phyloP scores from a whole-genome alignment of 108 stramenopile genomes.

The Epipyxis sp. region DNA sequence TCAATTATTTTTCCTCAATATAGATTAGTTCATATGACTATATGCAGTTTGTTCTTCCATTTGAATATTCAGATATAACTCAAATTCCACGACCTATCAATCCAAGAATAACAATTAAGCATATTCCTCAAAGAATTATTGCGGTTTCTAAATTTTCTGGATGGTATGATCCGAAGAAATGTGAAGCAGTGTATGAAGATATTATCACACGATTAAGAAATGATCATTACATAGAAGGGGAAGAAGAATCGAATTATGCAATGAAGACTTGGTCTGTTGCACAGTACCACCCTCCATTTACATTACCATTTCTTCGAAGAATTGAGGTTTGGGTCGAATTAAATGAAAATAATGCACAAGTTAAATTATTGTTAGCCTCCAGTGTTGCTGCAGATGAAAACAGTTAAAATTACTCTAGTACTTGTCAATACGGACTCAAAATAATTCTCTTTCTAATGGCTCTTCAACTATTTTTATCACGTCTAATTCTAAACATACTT shows the following conservation, averaged over 20 bases:
- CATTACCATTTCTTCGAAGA: constrained; percentile 71
- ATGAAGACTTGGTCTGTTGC: constrained; percentile 51
- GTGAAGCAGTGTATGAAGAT: not conserved
- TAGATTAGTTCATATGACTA: too few relatives aligned
- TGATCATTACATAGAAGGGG: constrained; percentile 59
- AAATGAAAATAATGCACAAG: too few relatives aligned
- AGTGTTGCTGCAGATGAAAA: too few relatives aligned
- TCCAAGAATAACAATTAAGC: constrained; percentile 56
- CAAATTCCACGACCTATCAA: constrained; percentile 70
- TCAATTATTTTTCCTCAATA: too few relatives aligned
- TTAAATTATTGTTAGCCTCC: too few relatives aligned
- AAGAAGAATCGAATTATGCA: constrained; percentile 55
- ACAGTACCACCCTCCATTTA: constrained; percentile 82
- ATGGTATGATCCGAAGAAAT: not conserved
- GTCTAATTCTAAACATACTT: too few relatives aligned
- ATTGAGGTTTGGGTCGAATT: constrained; percentile 78
- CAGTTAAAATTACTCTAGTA: too few relatives aligned
- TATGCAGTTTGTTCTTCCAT: constrained; percentile 79
- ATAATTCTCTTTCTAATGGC: too few relatives aligned
- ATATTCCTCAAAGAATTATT: constrained; percentile 61
- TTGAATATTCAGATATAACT: constrained; percentile 62
- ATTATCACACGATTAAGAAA: constrained; percentile 57
- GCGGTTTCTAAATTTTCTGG: constrained; percentile 73
- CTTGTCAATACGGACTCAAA: too few relatives aligned
- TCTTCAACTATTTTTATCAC: too few relatives aligned